Percentiles rank a stretch among this genome's conserved stretches.
These are phyloP conservation scores for Paramyrothecium sp. DNA, from an alignment of 2,329 filamentous ascomycete genomes.

Conservation along the genomic window DNA sequence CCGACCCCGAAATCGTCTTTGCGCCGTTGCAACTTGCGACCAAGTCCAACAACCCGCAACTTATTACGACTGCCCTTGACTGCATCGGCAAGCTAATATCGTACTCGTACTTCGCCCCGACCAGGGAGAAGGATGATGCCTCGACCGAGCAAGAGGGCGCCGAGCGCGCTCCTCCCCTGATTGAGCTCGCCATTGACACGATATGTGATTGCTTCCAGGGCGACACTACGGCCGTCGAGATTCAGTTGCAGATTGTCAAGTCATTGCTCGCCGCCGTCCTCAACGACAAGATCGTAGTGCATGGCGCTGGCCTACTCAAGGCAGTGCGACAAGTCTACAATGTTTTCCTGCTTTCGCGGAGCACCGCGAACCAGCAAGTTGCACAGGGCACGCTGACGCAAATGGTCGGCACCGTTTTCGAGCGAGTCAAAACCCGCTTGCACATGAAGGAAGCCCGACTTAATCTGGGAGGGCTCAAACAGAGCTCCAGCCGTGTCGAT, in stretches of 20 bases:
- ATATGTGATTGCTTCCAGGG: constrained; percentile 99
- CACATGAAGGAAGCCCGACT: constrained; percentile 82
- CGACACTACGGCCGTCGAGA: constrained; percentile 86
- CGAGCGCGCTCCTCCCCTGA: constrained; percentile 64
- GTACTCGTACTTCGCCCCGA: constrained; percentile 88
- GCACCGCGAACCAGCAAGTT: constrained; percentile 91
- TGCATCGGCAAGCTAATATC: constrained; percentile 99
- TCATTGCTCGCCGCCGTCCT: constrained; percentile 91
- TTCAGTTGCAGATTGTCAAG: constrained; percentile 98
- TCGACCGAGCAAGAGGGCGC: constrained; percentile 30
- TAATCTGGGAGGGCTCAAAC: constrained; percentile 51
- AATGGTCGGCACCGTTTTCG: constrained; percentile 98
- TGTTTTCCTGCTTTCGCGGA: constrained; percentile 94
- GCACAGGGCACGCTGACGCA: constrained; percentile 96
- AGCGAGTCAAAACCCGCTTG: constrained; percentile 83
- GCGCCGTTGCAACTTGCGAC: constrained; percentile 87
- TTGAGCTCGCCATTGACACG: constrained; percentile 96
- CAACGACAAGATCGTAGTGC: constrained; percentile 98
- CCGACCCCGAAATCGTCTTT: constrained; percentile 90
- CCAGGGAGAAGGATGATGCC: constrained; percentile 50
- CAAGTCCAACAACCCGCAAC: constrained; percentile 77
- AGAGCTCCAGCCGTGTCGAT: constrained; percentile 31
- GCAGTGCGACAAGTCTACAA: constrained; percentile 98
- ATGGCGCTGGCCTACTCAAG: constrained; percentile 92
- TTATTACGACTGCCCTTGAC: constrained; percentile 89